phyloP scores from a whole-genome alignment of 148 eudicot species.

The Camellia japonica region DNA sequence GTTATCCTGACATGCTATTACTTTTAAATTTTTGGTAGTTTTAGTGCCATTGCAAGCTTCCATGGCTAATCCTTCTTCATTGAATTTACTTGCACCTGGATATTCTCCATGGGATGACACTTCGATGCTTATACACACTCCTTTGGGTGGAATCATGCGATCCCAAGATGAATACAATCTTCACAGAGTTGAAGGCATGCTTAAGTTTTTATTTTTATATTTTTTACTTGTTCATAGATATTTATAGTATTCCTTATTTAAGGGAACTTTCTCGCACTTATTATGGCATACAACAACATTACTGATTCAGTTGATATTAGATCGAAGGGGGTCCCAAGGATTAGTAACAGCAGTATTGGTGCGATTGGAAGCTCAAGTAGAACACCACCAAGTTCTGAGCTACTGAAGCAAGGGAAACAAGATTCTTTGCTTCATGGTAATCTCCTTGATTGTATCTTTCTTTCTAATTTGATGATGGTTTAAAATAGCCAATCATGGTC shows the following conservation, averaged over 20 bases:
- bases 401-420: constrained; percentile 41
- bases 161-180: constrained; percentile 59
- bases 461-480: not conserved
- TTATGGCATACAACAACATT: constrained; percentile 18
- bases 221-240: constrained; percentile 1
- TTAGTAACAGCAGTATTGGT: constrained; percentile 31
- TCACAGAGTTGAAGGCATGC: constrained; percentile 64
- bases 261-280: constrained; percentile 24
- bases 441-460: not conserved
- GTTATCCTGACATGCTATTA: constrained; percentile 20
- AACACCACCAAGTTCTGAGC: constrained; percentile 40
- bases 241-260: not conserved
- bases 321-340: constrained; percentile 42
- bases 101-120: constrained; percentile 80
- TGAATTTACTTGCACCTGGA: constrained; percentile 59
- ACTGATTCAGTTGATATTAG: constrained; percentile 57
- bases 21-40: constrained; percentile 30
- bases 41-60: constrained; percentile 55
- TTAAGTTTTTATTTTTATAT: not conserved
- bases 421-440: constrained; percentile 58
- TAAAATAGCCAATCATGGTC: not conserved
- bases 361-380: constrained; percentile 49
- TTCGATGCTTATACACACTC: constrained; percentile 44
- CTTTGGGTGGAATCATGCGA: constrained; percentile 45
- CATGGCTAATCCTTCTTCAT: constrained; percentile 54